Percentiles rank a stretch among this genome's conserved stretches.
Evolutionary conservation across 2,329 filamentous ascomycete genomes (phyloP).

Genomic region (Cytospora piceae): DNA sequence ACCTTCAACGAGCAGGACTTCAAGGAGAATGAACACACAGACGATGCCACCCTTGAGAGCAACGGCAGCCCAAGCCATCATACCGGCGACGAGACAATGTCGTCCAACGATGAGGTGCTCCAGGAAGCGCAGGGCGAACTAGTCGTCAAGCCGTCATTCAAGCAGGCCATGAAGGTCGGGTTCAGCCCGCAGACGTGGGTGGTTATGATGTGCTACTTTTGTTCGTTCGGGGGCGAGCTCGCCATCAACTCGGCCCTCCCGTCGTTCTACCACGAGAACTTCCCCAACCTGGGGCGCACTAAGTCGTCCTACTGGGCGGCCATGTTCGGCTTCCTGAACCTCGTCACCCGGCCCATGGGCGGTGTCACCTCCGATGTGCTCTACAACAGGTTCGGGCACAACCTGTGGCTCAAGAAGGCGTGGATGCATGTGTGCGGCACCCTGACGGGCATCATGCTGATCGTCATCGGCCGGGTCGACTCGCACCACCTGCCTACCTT

Average conservation of each 20-base stretch:
- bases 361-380: slow-evolving; percentile 59
- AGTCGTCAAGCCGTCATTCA: slow-evolving; percentile 59
- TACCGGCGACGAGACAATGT: slow-evolving; percentile 50
- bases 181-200: slow-evolving; percentile 59
- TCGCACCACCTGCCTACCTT: slow-evolving; percentile 65
- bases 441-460: slow-evolving; percentile 60
- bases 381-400: slow-evolving; percentile 44
- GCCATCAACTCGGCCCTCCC: slow-evolving; percentile 64
- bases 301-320: slow-evolving; percentile 64
- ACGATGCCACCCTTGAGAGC: slow-evolving; percentile 37
- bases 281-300: slow-evolving; percentile 60
- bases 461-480: slow-evolving; percentile 67
- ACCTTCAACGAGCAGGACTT: slow-evolving; percentile 28
- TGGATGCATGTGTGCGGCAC: slow-evolving; percentile 68
- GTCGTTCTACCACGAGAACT: slow-evolving; percentile 63
- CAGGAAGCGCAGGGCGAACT: slow-evolving; percentile 58
- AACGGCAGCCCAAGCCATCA: slow-evolving; percentile 39
- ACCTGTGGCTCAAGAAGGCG: slow-evolving; percentile 51
- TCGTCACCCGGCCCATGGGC: slow-evolving; percentile 68
- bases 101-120: slow-evolving; percentile 56
- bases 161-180: slow-evolving; percentile 50
- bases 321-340: slow-evolving; percentile 77
- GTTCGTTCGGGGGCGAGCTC: slow-evolving; percentile 66
- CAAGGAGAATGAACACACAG: slow-evolving; percentile 41
- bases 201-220: slow-evolving; percentile 61